phyloP scores from a whole-genome alignment of 139 green algal genomes.

The Klebsormidium nitens region DNA sequence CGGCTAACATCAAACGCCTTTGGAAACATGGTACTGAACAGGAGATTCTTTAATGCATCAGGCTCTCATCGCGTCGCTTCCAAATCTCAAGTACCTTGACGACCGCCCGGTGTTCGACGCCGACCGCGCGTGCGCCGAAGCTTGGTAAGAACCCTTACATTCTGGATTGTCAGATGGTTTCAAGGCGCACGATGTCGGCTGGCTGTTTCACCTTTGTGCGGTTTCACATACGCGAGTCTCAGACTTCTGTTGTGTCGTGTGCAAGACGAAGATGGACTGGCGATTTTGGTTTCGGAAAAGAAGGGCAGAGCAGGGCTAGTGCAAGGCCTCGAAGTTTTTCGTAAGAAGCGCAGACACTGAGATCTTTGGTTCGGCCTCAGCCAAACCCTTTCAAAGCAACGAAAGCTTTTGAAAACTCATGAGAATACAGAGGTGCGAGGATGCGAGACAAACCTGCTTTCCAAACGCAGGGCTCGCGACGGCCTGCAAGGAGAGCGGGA shows the following conservation, averaged over 20 bases:
- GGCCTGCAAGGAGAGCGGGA: not conserved
- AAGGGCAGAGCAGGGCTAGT: not conserved
- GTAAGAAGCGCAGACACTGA: not conserved
- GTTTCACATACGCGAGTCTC: too few relatives aligned
- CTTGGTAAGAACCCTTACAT: not conserved
- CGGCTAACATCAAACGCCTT: too few relatives aligned
- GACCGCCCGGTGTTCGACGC: conserved; percentile 19
- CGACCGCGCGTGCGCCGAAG: conserved; percentile 4
- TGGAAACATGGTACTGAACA: too few relatives aligned
- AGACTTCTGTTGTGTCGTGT: not conserved
- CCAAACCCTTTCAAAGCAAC: too few relatives aligned
- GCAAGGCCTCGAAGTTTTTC: not conserved
- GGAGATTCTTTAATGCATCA: too few relatives aligned
- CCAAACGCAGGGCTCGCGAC: not conserved
- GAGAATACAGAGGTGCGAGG: not conserved
- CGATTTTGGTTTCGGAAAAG: not conserved
- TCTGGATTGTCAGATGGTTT: too few relatives aligned
- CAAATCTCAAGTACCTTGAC: conserved; percentile 18
- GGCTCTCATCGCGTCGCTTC: not conserved
- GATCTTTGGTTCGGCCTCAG: not conserved
- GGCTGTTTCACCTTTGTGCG: too few relatives aligned
- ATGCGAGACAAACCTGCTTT: not conserved
- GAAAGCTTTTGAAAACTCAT: not conserved
- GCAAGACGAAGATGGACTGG: not conserved
- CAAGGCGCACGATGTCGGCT: too few relatives aligned